Evolutionary conservation across 2,329 filamentous ascomycete species (phyloP), one percentile per base, ranked within the genome.

Genomic region (Hypoxylon sp.): DNA sequence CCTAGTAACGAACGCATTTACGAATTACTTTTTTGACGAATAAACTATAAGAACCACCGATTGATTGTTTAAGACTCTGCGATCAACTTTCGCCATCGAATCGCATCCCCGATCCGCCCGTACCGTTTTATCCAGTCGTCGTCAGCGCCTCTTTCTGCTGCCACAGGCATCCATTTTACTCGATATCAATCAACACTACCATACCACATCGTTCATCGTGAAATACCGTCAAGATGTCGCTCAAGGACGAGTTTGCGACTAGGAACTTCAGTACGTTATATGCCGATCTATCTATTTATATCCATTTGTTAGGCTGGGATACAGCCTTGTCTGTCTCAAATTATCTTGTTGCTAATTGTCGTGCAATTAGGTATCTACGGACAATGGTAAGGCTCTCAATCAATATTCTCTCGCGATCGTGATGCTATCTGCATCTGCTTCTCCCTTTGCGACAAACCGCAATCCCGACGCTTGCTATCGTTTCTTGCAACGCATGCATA

Each of bases 211-310:
- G 12, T 23, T 11, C 15, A 36, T 31, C n/a, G 20, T 13, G 16
- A 15, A 29, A 35, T 35, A 51, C 60, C 66, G 68, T 63, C 78
- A 85, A 75, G 59, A 88, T 88, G 85, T 81, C 84, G 70, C 78
- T 89, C 75, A 82, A 82, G 73, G 86, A 89, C 68, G 86, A 89
- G 73, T 87, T 89, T 69, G 80, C 80, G 69, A 87, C 85, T 55
- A 79, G 86, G 67, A 89, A 89, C 75, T 89, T 89, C 75, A 89
- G 86, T 89, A 78, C 67, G 85, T 76, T 48, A 19, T 52, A 4
- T 23, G 26, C 25, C 21, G 23, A 4, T 34, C 8, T 20, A n/a
- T 25, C n/a, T 8, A 25, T 3, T 26, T 48, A 44, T 48, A 44
- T 15, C 21, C 36, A 36, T 23, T 13, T 13, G 51, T 41, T 26